These are phyloP conservation scores for Leccinellum albellum DNA, from an alignment of 768 basidiomycete genomes.

Conservation along the genomic window DNA sequence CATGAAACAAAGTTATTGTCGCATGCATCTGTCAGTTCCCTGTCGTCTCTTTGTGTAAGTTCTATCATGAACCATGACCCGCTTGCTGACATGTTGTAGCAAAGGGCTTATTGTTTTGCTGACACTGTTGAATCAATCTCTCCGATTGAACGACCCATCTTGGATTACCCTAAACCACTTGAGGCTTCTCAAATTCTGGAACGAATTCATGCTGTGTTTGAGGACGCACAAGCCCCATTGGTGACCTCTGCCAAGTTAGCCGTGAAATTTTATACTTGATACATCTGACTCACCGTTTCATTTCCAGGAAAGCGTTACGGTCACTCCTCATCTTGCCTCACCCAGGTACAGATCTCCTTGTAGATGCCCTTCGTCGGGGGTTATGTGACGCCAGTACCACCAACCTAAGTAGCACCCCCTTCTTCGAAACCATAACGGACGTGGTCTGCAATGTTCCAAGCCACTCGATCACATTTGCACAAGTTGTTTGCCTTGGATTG, in stretches of 20 bases:
- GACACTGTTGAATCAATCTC: conserved; percentile 52
- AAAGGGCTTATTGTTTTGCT: conserved; percentile 71
- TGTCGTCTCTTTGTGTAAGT: conserved; percentile 87
- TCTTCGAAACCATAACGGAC: conserved; percentile 79
- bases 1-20: conserved; percentile 71
- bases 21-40: conserved; percentile 77
- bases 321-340: conserved; percentile 60
- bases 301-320: conserved; percentile 67
- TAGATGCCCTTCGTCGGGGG: conserved; percentile 65
- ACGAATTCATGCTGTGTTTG: conserved; percentile 65
- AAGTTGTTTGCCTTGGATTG: conserved; percentile 71
- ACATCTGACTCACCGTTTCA: conserved; percentile 2
- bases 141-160: conserved; percentile 53
- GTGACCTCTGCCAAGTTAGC: conserved; percentile 66
- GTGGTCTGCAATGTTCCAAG: conserved; percentile 51
- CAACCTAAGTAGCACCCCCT: conserved; percentile 50
- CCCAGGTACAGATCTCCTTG: conserved; percentile 52
- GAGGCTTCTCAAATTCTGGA: conserved; percentile 54
- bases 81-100: conserved; percentile 38
- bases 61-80: neutral
- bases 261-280: neutral
- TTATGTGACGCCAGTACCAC: conserved; percentile 58
- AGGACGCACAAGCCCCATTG: conserved; percentile 49
- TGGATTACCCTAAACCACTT: conserved; percentile 53
- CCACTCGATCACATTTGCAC: conserved; percentile 68